These are phyloP conservation scores for Lactifluus hygrophoroides DNA, from an alignment of 768 basidiomycete species.

Conservation along the genomic window DNA sequence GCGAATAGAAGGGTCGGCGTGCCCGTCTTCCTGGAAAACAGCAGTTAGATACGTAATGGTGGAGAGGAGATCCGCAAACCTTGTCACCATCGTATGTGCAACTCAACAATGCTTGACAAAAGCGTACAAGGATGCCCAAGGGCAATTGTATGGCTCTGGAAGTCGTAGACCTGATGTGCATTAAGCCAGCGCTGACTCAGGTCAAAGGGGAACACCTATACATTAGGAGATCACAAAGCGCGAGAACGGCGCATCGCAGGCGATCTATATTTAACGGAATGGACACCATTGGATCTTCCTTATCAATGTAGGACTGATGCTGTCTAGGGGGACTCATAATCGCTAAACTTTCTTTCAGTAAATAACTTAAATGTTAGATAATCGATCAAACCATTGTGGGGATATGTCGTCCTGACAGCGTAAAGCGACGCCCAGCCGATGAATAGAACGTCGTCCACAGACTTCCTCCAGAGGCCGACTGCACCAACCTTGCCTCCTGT, in stretches of 20 bases:
- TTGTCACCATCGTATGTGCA: constrained; percentile 38
- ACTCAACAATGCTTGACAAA: constrained; percentile 41
- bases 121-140: constrained; percentile 49
- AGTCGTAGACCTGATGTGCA: constrained; percentile 37
- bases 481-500: constrained; percentile 78
- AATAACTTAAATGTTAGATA: neutral
- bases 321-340: constrained; percentile 18
- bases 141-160: constrained; percentile 63
- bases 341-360: constrained; percentile 4
- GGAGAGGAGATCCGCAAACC: constrained; percentile 24
- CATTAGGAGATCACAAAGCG: constrained; percentile 51
- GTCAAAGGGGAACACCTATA: constrained; percentile 23
- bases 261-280: constrained; percentile 55
- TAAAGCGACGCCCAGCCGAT: constrained; percentile 59
- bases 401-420: constrained; percentile 53
- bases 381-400: constrained; percentile 33
- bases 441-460: constrained; percentile 56
- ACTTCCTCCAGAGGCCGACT: constrained; percentile 64
- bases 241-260: constrained; percentile 42
- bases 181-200: neutral
- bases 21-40: constrained; percentile 35
- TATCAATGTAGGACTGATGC: constrained; percentile 12
- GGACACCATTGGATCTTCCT: constrained; percentile 39
- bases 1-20: constrained; percentile 43
- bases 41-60: constrained; percentile 8